A percentile compares a stretch with the other conserved stretches of the same genome.
Conservation (phyloP, 495 filamentous ascomycete genomes). For the Aspergillus sparsus region DNA sequence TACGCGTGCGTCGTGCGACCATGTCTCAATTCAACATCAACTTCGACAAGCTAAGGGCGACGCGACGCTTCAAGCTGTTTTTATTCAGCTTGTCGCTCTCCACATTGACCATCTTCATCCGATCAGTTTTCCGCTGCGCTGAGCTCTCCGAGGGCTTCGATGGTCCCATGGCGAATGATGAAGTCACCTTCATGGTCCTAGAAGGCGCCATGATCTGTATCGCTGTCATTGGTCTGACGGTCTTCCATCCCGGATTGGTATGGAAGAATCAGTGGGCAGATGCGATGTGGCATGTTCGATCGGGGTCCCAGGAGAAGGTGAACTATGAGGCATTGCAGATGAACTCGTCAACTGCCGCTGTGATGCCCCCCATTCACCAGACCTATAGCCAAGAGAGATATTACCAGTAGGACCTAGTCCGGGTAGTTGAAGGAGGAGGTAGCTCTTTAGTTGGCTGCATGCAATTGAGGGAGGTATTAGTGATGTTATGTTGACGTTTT, state of each 20-base stretch:
- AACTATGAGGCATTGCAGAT: not conserved
- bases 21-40: not conserved
- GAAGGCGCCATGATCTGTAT: slow-evolving; percentile 69
- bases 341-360: not conserved
- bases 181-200: slow-evolving; percentile 66
- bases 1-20: slow-evolving; percentile 31
- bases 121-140: slow-evolving; percentile 62
- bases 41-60: not conserved
- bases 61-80: not conserved
- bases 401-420: not conserved
- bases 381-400: not conserved
- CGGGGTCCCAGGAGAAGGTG: not conserved
- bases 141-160: slow-evolving; percentile 63
- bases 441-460: not conserved
- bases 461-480: too few species aligned
- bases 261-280: slow-evolving; percentile 18
- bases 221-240: slow-evolving; percentile 57
- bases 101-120: slow-evolving; percentile 59
- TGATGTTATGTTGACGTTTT: too few species aligned
- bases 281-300: slow-evolving; percentile 12
- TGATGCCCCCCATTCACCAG: not conserved
- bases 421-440: not conserved
- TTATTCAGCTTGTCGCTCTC: slow-evolving; percentile 35
- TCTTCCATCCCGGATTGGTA: slow-evolving; percentile 55
- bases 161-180: slow-evolving; percentile 56